phyloP scores from a whole-genome alignment of 2,329 filamentous ascomycete genomes.

The Nemania sp. region DNA sequence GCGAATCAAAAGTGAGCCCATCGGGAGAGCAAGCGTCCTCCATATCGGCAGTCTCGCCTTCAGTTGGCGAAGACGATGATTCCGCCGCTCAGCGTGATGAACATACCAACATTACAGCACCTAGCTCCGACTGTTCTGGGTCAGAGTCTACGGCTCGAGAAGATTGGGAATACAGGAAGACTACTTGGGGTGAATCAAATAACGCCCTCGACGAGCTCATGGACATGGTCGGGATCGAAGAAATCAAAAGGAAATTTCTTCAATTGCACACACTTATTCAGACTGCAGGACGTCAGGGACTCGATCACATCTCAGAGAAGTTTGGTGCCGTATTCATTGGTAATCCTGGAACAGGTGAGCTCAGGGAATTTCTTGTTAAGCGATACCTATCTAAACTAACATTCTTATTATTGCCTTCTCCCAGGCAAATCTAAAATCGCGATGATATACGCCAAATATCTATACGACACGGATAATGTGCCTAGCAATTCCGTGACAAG shows the following conservation, averaged over 20 bases:
- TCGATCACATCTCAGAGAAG: conserved; percentile 54
- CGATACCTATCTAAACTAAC: neutral
- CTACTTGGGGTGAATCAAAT: conserved; percentile 50
- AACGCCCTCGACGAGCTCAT: conserved; percentile 57
- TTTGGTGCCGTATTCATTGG: conserved; percentile 53
- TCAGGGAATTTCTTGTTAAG: neutral
- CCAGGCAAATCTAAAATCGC: conserved; percentile 75
- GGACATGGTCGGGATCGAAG: conserved; percentile 62
- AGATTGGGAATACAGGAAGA: conserved; percentile 57
- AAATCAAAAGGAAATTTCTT: conserved; percentile 60
- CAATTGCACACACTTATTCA: conserved; percentile 61
- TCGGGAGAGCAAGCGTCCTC: no score
- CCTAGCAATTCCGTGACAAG: conserved; percentile 65
- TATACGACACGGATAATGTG: conserved; percentile 64
- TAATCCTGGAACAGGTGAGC: conserved; percentile 64
- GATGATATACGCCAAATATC: conserved; percentile 67
- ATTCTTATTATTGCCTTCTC: neutral
- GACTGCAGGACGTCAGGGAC: conserved; percentile 51
- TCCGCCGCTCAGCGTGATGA: no score
- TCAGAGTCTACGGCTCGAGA: no score
- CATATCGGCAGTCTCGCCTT: no score
- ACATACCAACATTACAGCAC: no score
- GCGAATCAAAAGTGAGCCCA: no score
- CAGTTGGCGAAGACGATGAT: no score
- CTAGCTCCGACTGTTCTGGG: no score